Evolutionary conservation across 208 protist species (phyloP).

Genomic region (Crithidia acanthocephali): DNA sequence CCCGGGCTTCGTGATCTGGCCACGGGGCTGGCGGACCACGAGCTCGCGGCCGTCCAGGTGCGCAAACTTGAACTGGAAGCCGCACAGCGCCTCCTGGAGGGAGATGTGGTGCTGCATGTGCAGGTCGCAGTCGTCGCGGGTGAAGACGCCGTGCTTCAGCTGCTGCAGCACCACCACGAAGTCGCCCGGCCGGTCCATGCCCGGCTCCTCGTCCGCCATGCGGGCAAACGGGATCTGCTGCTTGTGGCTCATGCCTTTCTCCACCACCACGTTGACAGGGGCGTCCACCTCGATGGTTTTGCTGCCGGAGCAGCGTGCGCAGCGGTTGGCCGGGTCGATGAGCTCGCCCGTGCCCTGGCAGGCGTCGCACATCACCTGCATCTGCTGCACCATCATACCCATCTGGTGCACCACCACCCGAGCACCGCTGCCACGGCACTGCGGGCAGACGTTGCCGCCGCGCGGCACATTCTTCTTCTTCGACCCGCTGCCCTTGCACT

Average conservation of each 20-base stretch:
- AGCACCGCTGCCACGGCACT: conserved; percentile 93
- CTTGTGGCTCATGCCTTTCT: conserved; percentile 65
- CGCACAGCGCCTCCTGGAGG: conserved; percentile 95
- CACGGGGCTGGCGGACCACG: conserved; percentile 70
- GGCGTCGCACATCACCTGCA: conserved; percentile 83
- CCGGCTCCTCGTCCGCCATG: conserved; percentile 55
- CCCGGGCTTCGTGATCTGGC: conserved; percentile 74
- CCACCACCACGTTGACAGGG: conserved; percentile 48
- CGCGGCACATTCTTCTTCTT: conserved; percentile 31
- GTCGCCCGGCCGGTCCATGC: conserved; percentile 81
- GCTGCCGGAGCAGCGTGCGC: conserved; percentile 90
- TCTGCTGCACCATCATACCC: conserved; percentile 96
- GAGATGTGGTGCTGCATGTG: conserved; percentile 88
- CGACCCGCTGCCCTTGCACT: conserved; percentile 69
- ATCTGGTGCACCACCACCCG: conserved; percentile 92
- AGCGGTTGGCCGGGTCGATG: conserved; percentile 91
- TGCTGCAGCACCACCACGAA: conserved; percentile 96
- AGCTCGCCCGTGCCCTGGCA: conserved; percentile 92
- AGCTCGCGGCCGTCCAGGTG: conserved; percentile 93
- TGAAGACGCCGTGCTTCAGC: conserved; percentile 92
- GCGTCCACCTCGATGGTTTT: conserved; percentile 87
- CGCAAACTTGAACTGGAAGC: conserved; percentile 88
- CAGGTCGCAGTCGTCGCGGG: conserved; percentile 92
- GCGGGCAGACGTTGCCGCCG: conserved; percentile 51
- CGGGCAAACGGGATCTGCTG: conserved; percentile 53